phyloP scores from a whole-genome alignment of 768 basidiomycete species.

The Auricularia heimuer region DNA sequence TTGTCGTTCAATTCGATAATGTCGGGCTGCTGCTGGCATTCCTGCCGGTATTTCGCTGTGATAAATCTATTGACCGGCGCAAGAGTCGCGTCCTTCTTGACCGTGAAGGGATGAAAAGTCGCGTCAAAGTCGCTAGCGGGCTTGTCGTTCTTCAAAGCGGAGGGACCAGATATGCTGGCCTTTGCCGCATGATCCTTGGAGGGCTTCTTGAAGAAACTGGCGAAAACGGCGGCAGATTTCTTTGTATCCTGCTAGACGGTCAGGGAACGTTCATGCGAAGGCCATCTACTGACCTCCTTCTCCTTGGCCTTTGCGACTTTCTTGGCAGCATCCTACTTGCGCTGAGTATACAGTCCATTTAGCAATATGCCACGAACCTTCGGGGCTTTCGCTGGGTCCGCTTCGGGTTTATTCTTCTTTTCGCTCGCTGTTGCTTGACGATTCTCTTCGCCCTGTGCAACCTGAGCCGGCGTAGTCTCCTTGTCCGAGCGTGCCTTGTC shows the following conservation, averaged over 20 bases:
- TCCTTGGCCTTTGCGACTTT: conserved; percentile 64
- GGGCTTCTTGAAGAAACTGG: conserved; percentile 66
- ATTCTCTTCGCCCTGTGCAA: not conserved
- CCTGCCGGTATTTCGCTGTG: conserved; percentile 15
- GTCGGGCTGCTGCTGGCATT: conserved; percentile 14
- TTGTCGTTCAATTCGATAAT: conserved; percentile 16
- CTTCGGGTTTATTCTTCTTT: conserved; percentile 6
- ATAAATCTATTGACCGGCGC: conserved; percentile 69
- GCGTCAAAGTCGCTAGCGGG: conserved; percentile 49
- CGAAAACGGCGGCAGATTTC: conserved; percentile 68
- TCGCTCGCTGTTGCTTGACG: conserved; percentile 12
- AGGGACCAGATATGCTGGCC: conserved; percentile 15
- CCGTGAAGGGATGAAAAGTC: conserved; percentile 67
- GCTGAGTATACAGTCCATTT: not conserved
- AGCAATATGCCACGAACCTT: not conserved
- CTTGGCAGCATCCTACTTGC: conserved; percentile 31
- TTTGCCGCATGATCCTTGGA: conserved; percentile 21
- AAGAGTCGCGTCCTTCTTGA: conserved; percentile 64
- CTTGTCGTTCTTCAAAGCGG: conserved; percentile 13
- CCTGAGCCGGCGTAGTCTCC: not conserved
- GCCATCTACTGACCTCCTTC: conserved; percentile 50
- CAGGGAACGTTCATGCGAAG: not conserved
- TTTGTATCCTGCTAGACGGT: conserved; percentile 34
- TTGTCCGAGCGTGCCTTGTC: not conserved
- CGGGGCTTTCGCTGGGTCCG: not conserved